phyloP scores from a whole-genome alignment of 768 basidiomycete genomes.

The Grammothele lineata region DNA sequence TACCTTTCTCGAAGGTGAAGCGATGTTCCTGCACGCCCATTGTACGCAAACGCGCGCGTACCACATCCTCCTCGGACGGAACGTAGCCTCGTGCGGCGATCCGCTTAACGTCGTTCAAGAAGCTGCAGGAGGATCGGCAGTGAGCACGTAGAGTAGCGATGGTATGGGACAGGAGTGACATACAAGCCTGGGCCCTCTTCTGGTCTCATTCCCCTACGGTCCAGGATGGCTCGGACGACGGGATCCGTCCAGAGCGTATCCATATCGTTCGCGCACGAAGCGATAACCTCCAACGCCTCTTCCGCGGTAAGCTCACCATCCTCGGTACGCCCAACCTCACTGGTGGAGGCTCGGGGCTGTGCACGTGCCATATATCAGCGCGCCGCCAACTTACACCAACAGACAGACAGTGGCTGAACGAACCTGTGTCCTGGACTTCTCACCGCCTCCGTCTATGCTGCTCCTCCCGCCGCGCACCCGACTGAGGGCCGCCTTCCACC shows the following conservation, averaged over 20 bases:
- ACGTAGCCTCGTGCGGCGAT: constrained; percentile 60
- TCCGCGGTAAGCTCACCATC: constrained; percentile 34
- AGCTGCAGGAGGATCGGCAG: constrained; percentile 36
- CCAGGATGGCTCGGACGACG: constrained; percentile 53
- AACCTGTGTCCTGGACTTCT: too few relatives aligned
- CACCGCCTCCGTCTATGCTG: too few relatives aligned
- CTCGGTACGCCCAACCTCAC: too few relatives aligned
- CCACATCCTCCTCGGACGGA: constrained; percentile 72
- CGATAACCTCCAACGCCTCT: constrained; percentile 52
- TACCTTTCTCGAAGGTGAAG: constrained; percentile 62
- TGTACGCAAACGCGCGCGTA: constrained; percentile 75
- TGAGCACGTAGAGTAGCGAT: background rate
- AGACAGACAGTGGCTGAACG: too few relatives aligned
- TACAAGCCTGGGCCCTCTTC: constrained; percentile 76
- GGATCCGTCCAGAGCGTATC: constrained; percentile 62
- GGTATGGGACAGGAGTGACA: constrained; percentile 28
- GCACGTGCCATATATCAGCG: too few relatives aligned
- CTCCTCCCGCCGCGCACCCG: constrained; percentile 13
- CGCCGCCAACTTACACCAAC: too few relatives aligned
- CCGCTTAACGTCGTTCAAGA: constrained; percentile 64
- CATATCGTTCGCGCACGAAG: constrained; percentile 59
- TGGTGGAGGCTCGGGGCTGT: too few relatives aligned
- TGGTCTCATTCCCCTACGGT: constrained; percentile 39
- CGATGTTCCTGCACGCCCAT: constrained; percentile 74
- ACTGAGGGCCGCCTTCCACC: constrained; percentile 24